Evolutionary conservation across 1,284 basidiomycete genomes (phyloP).

Genomic region (Cyathus pygmaeus): DNA sequence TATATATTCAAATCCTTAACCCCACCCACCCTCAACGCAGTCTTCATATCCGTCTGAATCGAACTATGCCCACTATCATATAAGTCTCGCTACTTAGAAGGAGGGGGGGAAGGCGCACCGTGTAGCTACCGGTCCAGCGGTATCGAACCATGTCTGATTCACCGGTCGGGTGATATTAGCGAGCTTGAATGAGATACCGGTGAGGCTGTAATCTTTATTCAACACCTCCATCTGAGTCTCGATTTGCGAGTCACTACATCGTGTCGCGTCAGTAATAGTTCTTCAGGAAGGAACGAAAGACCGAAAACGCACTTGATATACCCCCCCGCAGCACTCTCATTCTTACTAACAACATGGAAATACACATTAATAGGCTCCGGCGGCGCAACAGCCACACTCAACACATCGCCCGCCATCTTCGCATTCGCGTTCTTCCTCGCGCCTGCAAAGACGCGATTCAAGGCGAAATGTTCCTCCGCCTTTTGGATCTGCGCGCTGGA

Average conservation of each 20-base stretch:
- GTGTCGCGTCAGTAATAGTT: not conserved
- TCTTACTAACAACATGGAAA: conserved; percentile 59
- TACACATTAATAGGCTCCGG: conserved; percentile 42
- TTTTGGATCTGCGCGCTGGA: conserved; percentile 45
- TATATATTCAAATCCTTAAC: conserved; percentile 60
- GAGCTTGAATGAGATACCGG: conserved; percentile 56
- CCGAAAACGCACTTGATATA: conserved; percentile 54
- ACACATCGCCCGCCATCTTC: not conserved
- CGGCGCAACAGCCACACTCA: not conserved
- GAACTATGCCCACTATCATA: not conserved
- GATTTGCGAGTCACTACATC: conserved; percentile 45
- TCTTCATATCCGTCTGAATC: conserved; percentile 63
- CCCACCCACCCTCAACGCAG: conserved; percentile 52
- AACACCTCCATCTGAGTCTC: conserved; percentile 53
- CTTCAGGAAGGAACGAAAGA: not conserved
- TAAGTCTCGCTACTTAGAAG: too few species aligned
- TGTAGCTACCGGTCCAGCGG: conserved; percentile 47
- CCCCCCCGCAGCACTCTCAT: conserved; percentile 50
- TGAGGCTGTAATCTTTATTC: conserved; percentile 56
- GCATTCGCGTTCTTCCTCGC: not conserved
- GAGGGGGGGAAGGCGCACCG: too few species aligned
- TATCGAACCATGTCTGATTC: conserved; percentile 60
- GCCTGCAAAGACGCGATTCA: conserved; percentile 45
- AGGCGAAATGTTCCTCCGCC: conserved; percentile 54
- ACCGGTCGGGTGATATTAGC: conserved; percentile 54